These are phyloP conservation scores for Sphagnum tenellum DNA, from an alignment of 225 moss, liverwort and hornwort genomes.

Conservation along the genomic window DNA sequence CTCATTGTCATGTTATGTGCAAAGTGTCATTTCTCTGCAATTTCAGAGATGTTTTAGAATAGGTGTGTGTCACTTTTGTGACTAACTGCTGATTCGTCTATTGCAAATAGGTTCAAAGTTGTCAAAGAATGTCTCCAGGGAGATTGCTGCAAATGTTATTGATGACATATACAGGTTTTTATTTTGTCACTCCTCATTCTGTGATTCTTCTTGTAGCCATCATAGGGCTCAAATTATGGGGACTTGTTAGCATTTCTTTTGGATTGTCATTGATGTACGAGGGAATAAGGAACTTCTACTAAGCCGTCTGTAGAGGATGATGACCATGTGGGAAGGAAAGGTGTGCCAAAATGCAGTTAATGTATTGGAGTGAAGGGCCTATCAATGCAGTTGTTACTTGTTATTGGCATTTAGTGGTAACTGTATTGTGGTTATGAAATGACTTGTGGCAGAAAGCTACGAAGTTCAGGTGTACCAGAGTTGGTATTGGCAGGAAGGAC, in stretches of 20 bases:
- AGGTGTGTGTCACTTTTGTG: no score
- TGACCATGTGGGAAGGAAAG: no score
- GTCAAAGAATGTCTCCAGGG: conserved; percentile 58
- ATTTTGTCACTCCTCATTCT: neutral
- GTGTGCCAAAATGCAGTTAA: no score
- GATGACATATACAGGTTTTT: conserved; percentile 86
- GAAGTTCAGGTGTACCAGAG: conserved; percentile 63
- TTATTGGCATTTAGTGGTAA: neutral
- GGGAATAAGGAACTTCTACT: no score
- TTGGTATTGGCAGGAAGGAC: conserved; percentile 10
- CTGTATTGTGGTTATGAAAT: neutral
- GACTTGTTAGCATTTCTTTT: neutral
- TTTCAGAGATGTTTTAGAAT: no score
- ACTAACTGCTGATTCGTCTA: neutral
- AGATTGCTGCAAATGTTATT: conserved; percentile 78
- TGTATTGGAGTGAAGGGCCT: no score
- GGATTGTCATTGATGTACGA: neutral
- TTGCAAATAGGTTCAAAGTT: conserved; percentile 36
- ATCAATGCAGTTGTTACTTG: no score
- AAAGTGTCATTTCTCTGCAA: no score
- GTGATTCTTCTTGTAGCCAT: neutral
- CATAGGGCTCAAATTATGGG: neutral
- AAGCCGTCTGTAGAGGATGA: no score
- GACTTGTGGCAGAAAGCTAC: conserved; percentile 57
- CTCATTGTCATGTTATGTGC: no score